Percentiles rank a stretch among this genome's conserved stretches.
phyloP scores from a whole-genome alignment of 345 rosid species.

The Bruguiera parviflora region DNA sequence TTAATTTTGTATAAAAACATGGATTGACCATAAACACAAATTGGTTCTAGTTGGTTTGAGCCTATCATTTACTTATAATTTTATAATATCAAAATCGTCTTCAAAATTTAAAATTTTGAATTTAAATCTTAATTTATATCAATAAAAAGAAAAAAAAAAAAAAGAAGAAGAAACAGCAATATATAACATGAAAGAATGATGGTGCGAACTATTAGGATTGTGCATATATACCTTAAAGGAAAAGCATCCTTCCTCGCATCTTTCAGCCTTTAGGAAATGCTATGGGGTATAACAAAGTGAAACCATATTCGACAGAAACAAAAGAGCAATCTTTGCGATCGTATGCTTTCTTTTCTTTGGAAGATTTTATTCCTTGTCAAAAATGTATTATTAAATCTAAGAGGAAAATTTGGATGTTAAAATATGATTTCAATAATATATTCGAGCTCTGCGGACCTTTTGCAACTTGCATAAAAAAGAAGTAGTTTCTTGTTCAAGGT shows the following conservation, averaged over 20 bases:
- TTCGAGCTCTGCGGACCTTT: background rate
- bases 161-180: background rate
- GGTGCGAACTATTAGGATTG: background rate
- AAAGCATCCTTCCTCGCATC: background rate
- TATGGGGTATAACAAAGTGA: background rate
- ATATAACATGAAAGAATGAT: background rate
- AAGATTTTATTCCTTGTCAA: constrained; percentile 32
- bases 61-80: too few relatives aligned
- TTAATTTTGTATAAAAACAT: too few relatives aligned
- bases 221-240: background rate
- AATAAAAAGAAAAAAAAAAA: too few relatives aligned
- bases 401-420: background rate
- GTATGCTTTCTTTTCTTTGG: constrained; percentile 1
- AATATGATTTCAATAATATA: background rate
- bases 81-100: too few relatives aligned
- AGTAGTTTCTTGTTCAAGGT: background rate
- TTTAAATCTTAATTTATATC: too few relatives aligned
- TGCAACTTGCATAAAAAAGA: constrained; percentile 24
- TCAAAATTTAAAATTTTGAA: too few relatives aligned
- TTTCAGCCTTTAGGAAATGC: background rate
- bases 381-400: background rate
- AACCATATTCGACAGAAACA: constrained; percentile 4
- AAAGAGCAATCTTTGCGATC: constrained; percentile 14
- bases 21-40: background rate
- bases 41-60: too few relatives aligned